Conservation (phyloP, 2,329 filamentous ascomycete species). For the Daldinia sp. region DNA sequence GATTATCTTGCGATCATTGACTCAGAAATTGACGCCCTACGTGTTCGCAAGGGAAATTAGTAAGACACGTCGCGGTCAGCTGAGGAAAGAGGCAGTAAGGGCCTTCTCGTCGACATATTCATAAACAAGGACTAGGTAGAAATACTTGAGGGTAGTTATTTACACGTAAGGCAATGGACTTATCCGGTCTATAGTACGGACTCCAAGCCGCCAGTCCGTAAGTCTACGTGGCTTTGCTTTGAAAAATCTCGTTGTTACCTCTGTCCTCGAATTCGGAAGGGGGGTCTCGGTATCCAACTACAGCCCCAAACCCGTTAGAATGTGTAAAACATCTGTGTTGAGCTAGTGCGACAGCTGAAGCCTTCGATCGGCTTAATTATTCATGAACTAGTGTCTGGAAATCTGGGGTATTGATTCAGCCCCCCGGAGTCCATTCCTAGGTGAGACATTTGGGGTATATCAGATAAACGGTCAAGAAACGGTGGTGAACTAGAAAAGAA, state of each 20-base stretch:
- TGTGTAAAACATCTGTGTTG: background rate
- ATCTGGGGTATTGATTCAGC: background rate
- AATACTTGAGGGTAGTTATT: background rate
- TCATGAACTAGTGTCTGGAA: background rate
- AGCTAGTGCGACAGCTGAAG: background rate
- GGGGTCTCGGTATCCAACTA: background rate
- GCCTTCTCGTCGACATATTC: background rate
- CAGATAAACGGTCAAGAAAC: background rate
- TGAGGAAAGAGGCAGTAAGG: background rate
- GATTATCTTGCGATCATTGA: background rate
- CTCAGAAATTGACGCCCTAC: background rate
- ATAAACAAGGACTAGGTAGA: background rate
- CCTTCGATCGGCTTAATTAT: background rate
- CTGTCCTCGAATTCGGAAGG: background rate
- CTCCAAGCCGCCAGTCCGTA: background rate
- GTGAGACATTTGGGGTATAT: slow-evolving; percentile 3
- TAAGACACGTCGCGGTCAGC: background rate
- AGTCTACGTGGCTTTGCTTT: background rate
- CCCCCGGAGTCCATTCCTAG: background rate
- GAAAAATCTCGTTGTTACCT: background rate
- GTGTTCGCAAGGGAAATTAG: background rate
- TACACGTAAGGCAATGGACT: too few species aligned
- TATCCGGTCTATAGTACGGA: too few species aligned
- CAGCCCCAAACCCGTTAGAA: background rate
- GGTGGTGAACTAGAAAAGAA: background rate